Conservation (phyloP, 176 grass and related monocot species). For the Phoenix roebelenii region DNA sequence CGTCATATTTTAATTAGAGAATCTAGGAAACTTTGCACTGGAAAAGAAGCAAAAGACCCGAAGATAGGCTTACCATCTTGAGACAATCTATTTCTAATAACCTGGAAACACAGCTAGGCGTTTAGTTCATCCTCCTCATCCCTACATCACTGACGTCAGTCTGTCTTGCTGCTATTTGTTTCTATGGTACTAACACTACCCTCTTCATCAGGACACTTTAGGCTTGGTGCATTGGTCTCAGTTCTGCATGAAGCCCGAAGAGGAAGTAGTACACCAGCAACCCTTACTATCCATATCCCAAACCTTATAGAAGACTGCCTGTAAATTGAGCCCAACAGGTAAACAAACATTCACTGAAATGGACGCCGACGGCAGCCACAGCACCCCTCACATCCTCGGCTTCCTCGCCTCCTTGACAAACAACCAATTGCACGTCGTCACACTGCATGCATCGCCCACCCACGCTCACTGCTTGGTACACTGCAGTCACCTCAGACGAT, state of each 20-base stretch:
- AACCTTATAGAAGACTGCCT: slow-evolving; percentile 55
- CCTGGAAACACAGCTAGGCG: no score
- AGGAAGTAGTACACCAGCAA: slow-evolving; percentile 76
- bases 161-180: no score
- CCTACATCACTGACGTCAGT: no score
- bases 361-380: slow-evolving; percentile 32
- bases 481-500: slow-evolving; percentile 23
- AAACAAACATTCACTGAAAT: slow-evolving; percentile 69
- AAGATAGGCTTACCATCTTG: no score
- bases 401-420: slow-evolving; percentile 33
- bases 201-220: neutral
- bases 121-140: no score
- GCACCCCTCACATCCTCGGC: slow-evolving; percentile 37
- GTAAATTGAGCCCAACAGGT: slow-evolving; percentile 84
- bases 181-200: slow-evolving; percentile 1
- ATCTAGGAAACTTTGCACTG: no score
- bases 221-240: no score
- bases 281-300: slow-evolving; percentile 39
- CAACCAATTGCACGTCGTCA: slow-evolving; percentile 23
- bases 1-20: no score
- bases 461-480: slow-evolving; percentile 10
- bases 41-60: no score
- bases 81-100: no score
- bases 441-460: slow-evolving; percentile 27
- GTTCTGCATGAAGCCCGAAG: slow-evolving; percentile 50